These are phyloP conservation scores for Backusella australiensis DNA, from an alignment of 192 early-diverging fungal genomes.

Conservation along the genomic window DNA sequence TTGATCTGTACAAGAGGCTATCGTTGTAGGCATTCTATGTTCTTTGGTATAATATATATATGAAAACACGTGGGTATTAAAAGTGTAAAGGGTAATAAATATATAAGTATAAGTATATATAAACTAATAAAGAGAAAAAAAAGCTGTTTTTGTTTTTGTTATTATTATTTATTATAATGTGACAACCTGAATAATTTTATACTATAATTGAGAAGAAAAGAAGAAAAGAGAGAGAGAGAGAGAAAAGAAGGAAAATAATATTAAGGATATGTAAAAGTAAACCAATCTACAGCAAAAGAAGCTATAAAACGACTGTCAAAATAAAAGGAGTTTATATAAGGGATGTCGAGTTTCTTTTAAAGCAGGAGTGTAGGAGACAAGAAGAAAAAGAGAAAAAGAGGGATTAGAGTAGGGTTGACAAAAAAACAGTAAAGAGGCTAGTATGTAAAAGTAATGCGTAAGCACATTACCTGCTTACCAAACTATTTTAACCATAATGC, in stretches of 20 bases:
- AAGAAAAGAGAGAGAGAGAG: background rate
- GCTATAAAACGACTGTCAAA: background rate
- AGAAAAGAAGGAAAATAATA: background rate
- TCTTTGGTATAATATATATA: background rate
- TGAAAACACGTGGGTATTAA: background rate
- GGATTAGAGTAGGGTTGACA: background rate
- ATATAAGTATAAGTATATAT: background rate
- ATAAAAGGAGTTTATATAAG: conserved; percentile 6
- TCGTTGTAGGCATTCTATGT: conserved; percentile 15
- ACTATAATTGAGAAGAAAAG: background rate
- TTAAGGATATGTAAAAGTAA: background rate
- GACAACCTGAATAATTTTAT: background rate
- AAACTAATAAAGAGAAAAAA: background rate
- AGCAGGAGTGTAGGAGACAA: background rate
- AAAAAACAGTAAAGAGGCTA: background rate
- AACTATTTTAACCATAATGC: background rate
- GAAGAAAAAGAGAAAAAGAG: background rate
- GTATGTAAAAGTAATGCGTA: background rate
- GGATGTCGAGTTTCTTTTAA: background rate
- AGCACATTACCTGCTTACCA: background rate
- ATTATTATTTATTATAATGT: background rate
- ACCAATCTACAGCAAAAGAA: background rate
- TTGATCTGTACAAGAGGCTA: conserved; percentile 1
- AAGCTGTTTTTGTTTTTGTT: background rate
- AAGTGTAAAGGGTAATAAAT: background rate